phyloP scores from a whole-genome alignment of 352 stramenopile genomes.

The Blastocystis sp. region DNA sequence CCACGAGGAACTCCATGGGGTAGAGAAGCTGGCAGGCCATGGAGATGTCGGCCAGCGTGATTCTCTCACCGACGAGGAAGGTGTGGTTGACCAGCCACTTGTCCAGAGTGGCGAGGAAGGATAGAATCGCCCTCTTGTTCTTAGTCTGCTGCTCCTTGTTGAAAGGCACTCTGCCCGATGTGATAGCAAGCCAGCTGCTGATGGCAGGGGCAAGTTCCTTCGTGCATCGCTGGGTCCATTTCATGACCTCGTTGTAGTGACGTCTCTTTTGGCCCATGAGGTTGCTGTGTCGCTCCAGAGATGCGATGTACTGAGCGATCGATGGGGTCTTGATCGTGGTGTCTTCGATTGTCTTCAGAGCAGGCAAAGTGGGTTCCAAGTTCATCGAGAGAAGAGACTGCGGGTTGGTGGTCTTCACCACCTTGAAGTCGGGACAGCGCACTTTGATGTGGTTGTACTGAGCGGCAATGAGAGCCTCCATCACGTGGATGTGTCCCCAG shows the following conservation, averaged over 20 bases:
- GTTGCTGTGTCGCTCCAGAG: conserved; percentile 81
- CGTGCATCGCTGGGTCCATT: conserved; percentile 87
- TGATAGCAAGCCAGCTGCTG: conserved; percentile 82
- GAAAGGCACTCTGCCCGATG: conserved; percentile 81
- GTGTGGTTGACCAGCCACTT: conserved; percentile 83
- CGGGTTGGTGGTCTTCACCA: conserved; percentile 76
- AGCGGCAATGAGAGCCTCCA: conserved; percentile 88
- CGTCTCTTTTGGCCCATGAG: conserved; percentile 85
- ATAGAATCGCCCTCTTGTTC: conserved; percentile 79
- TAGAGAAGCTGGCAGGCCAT: conserved; percentile 84
- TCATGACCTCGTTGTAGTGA: conserved; percentile 84
- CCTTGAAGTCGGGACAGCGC: conserved; percentile 80
- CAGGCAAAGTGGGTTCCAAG: conserved; percentile 83
- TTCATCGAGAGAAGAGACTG: conserved; percentile 81
- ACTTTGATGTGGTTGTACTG: conserved; percentile 86
- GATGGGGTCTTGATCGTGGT: conserved; percentile 84
- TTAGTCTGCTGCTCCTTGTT: conserved; percentile 83
- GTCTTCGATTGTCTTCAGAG: conserved; percentile 80
- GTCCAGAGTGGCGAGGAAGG: conserved; percentile 79
- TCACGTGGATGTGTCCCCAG: conserved; percentile 84
- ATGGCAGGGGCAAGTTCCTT: conserved; percentile 86
- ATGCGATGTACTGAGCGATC: conserved; percentile 86
- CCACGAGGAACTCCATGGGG: conserved; percentile 88
- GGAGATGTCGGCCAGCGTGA: conserved; percentile 88
- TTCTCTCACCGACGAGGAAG: conserved; percentile 85